Evolutionary conservation across 2,329 filamentous ascomycete species (phyloP), one percentile per base, ranked within the genome.

Genomic region (Microcyclosporella mali): DNA sequence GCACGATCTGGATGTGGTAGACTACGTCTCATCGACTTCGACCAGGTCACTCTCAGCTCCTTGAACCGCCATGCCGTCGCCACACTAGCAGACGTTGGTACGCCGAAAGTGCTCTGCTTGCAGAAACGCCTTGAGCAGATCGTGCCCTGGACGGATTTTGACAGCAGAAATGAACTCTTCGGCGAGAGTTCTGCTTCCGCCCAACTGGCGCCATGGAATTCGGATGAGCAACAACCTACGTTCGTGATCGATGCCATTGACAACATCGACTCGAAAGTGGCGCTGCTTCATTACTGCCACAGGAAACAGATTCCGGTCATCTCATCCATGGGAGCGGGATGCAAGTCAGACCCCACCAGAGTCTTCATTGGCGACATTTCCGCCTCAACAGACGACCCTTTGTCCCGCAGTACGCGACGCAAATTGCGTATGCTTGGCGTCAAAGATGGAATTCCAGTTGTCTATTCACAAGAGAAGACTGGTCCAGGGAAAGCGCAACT

Each of bases 181-280:
- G 80, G 81, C 48, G 80, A 75, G 35, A 64, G 71, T 12, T 80
- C 73, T 8, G 88, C 88, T 0, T 75, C 77, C 6, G 62, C 68
- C 9, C 70, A 95, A 49, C 70, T 98, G 32, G 78, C 70, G 0
- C 71, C 78, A 0, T 88, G 87, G 81, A 66, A 70, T 52, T 70
- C 69, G 16, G 70, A 69, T 32, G 71, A 66, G 4, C 77, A 75
- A 60, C 74, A 74, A 56, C 88, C 89, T 1, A 84, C 90, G 56
- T 98, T 83, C 59, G 81, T 98, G n/a, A 79, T 98, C 28, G 92
- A 98, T 66, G 94, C 90, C 16, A 98, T 98, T 53, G 92, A 98
- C 66, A 97, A 98, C 61, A 97, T 98, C 50, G 87, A 95, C 39
- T 94, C 88, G 41, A 98, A 98, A 69, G 90, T 98, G 2, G 84